A percentile compares a stretch with the other conserved stretches of the same genome.
Conservation (phyloP, 2,329 filamentous ascomycete genomes). For the Aspergillus sojae region DNA sequence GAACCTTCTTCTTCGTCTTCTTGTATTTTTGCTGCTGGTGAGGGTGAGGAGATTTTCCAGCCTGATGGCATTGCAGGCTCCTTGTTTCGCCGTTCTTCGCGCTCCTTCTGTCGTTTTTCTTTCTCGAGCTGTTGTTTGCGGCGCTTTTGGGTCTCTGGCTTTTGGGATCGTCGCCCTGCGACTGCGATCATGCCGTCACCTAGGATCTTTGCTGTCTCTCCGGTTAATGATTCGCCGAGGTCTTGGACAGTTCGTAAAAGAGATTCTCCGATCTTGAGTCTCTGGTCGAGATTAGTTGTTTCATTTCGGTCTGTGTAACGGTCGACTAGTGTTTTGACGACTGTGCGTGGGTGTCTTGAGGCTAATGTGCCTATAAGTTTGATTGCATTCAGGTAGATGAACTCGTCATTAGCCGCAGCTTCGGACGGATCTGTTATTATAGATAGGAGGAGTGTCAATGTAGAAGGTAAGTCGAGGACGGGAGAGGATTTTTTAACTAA, state of each 20-base stretch:
- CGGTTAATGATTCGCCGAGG: slow-evolving; percentile 40
- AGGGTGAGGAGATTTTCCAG: slow-evolving; percentile 31
- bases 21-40: slow-evolving; percentile 8
- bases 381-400: slow-evolving; percentile 48
- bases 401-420: slow-evolving; percentile 41
- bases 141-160: slow-evolving; percentile 36
- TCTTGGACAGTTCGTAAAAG: slow-evolving; percentile 46
- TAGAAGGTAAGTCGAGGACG: slow-evolving; percentile 47
- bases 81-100: slow-evolving; percentile 31
- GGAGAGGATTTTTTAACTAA: slow-evolving; percentile 45
- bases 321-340: slow-evolving; percentile 43
- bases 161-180: slow-evolving; percentile 42
- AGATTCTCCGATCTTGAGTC: slow-evolving; percentile 46
- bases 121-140: slow-evolving; percentile 32
- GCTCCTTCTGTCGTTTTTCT: slow-evolving; percentile 29
- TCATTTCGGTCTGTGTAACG: slow-evolving; percentile 44
- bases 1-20: slow-evolving; percentile 32
- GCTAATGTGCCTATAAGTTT: slow-evolving; percentile 45
- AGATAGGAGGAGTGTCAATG: slow-evolving; percentile 43
- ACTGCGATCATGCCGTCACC: slow-evolving; percentile 44
- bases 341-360: slow-evolving; percentile 45
- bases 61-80: slow-evolving; percentile 30
- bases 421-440: slow-evolving; percentile 40
- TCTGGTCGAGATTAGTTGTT: slow-evolving; percentile 40
- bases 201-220: slow-evolving; percentile 40